These are phyloP conservation scores for Phytophthora cryptogea DNA, from an alignment of 352 stramenopile species.

Conservation along the genomic window DNA sequence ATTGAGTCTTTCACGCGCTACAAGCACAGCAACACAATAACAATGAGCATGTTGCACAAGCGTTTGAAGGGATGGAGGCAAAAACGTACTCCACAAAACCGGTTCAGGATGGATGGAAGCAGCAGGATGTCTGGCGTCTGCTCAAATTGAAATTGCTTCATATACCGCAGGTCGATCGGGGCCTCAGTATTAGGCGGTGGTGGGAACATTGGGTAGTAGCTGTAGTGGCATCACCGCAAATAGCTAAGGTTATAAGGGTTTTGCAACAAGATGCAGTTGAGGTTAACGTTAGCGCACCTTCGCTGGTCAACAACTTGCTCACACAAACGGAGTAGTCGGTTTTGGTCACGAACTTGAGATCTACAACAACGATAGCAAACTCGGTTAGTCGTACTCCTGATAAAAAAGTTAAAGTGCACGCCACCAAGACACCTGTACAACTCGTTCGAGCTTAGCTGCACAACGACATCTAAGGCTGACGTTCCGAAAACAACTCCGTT, in stretches of 20 bases:
- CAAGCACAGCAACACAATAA: constrained; percentile 21
- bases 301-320: constrained; percentile 84
- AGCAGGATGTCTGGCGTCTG: constrained; percentile 95
- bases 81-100: constrained; percentile 81
- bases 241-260: constrained; percentile 1
- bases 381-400: not conserved
- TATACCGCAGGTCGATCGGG: constrained; percentile 93
- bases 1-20: constrained; percentile 91
- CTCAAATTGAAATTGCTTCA: constrained; percentile 91
- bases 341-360: constrained; percentile 59
- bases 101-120: constrained; percentile 94
- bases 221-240: constrained; percentile 5
- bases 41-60: constrained; percentile 4
- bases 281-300: constrained; percentile 41
- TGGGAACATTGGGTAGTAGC: constrained; percentile 85
- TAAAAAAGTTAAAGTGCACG: not conserved
- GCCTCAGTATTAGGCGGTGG: constrained; percentile 62
- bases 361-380: constrained; percentile 15
- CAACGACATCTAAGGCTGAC: constrained; percentile 92
- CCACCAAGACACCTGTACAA: constrained; percentile 49
- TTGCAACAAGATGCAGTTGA: not conserved
- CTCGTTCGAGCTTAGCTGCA: constrained; percentile 85
- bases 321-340: constrained; percentile 73
- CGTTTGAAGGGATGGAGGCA: not conserved
- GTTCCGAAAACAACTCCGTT: constrained; percentile 95